Conservation (phyloP, 306 rosid species). For the Phaseolus lunatus region DNA sequence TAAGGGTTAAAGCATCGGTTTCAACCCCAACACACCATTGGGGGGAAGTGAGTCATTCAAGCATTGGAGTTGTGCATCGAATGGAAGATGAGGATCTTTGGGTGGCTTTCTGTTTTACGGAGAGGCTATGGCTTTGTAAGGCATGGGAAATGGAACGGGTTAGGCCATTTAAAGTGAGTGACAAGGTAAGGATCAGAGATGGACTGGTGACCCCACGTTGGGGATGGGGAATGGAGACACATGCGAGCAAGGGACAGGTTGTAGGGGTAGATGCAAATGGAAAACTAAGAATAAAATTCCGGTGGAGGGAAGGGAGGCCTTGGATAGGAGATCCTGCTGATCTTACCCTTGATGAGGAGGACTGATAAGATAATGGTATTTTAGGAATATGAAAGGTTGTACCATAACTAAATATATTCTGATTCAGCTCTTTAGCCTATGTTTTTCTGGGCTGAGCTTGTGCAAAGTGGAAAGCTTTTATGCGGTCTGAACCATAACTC, state of each 20-base stretch:
- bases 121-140: constrained; percentile 93
- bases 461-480: constrained; percentile 45
- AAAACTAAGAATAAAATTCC: constrained; percentile 85
- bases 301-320: constrained; percentile 98
- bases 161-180: constrained; percentile 78
- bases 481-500: constrained; percentile 30
- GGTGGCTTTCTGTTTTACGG: constrained; percentile 85
- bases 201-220: constrained; percentile 88
- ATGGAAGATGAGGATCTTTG: constrained; percentile 86
- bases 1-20: constrained; percentile 77
- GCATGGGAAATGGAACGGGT: constrained; percentile 79
- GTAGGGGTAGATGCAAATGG: constrained; percentile 97
- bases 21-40: constrained; percentile 93
- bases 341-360: constrained; percentile 68
- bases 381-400: constrained; percentile 46
- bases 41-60: constrained; percentile 94
- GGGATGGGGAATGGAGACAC: constrained; percentile 99
- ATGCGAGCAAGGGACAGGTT: constrained; percentile 89
- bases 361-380: constrained; percentile 44
- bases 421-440: constrained; percentile 46
- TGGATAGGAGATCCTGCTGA: constrained; percentile 99
- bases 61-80: constrained; percentile 90
- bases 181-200: constrained; percentile 86
- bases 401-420: constrained; percentile 49
- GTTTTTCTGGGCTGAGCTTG: constrained; percentile 45